phyloP scores from a whole-genome alignment of 345 rosid genomes.

The Cardiospermum halicacabum region DNA sequence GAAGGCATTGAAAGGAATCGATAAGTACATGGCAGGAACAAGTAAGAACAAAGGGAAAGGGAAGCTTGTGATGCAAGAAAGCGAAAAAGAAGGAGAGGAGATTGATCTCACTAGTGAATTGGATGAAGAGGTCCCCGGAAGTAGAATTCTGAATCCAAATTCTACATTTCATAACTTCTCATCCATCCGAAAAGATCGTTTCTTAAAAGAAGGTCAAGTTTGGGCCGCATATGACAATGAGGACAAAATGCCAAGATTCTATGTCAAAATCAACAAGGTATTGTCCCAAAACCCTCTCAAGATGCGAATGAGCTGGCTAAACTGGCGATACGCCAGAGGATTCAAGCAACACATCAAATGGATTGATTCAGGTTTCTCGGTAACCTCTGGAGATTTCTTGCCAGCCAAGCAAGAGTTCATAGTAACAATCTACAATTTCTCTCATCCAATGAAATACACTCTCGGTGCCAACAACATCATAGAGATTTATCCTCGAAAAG shows the following conservation, averaged over 20 bases:
- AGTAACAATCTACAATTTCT: slow-evolving; percentile 60
- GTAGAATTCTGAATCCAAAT: slow-evolving; percentile 83
- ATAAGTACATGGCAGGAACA: no score
- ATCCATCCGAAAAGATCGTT: slow-evolving; percentile 61
- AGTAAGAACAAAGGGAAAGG: slow-evolving; percentile 13
- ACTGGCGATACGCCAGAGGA: slow-evolving; percentile 62
- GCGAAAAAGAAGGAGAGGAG: slow-evolving; percentile 19
- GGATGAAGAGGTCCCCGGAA: slow-evolving; percentile 20
- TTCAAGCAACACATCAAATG: slow-evolving; percentile 63
- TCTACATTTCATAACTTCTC: slow-evolving; percentile 92
- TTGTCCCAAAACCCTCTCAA: slow-evolving; percentile 71
- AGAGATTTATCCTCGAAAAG: slow-evolving; percentile 63
- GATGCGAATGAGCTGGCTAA: slow-evolving; percentile 91
- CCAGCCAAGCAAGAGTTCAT: slow-evolving; percentile 48
- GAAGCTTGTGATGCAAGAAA: slow-evolving; percentile 11
- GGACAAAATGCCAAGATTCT: slow-evolving; percentile 96
- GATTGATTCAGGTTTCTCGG: slow-evolving; percentile 76
- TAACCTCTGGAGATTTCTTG: slow-evolving; percentile 88
- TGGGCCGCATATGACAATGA: slow-evolving; percentile 97
- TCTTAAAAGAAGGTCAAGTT: slow-evolving; percentile 72
- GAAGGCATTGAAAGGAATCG: no score
- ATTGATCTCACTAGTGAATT: slow-evolving; percentile 16
- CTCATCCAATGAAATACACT: slow-evolving; percentile 77
- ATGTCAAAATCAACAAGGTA: slow-evolving; percentile 88
- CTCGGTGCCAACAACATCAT: slow-evolving; percentile 72